These are phyloP conservation scores for Bipolaris sorokiniana DNA, from an alignment of 2,329 filamentous ascomycete species.

Conservation along the genomic window DNA sequence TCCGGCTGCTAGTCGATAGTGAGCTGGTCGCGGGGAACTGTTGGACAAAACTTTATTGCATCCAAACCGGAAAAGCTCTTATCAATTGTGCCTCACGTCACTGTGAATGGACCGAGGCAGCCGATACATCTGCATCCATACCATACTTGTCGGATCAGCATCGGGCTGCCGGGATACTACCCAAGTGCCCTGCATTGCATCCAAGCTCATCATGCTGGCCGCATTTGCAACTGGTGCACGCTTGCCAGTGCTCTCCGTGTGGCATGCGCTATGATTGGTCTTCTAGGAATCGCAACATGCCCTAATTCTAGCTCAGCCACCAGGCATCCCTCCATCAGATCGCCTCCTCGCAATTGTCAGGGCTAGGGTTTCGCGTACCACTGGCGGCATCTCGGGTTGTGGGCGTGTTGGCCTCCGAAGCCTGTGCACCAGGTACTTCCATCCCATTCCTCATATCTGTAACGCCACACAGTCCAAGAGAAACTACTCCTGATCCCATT, in stretches of 20 bases:
- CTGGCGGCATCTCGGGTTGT: conserved; percentile 1
- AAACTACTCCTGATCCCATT: background rate
- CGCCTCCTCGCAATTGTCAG: background rate
- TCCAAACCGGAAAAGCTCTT: background rate
- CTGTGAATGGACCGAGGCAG: background rate
- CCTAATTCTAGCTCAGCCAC: conserved; percentile 8
- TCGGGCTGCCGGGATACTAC: background rate
- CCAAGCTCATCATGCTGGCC: background rate
- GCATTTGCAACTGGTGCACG: too few relatives aligned
- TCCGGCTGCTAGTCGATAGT: background rate
- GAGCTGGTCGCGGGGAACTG: background rate
- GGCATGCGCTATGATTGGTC: background rate
- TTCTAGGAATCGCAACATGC: background rate
- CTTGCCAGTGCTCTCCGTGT: background rate
- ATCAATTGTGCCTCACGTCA: background rate
- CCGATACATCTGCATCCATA: background rate
- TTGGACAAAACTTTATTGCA: background rate
- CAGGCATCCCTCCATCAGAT: conserved; percentile 4
- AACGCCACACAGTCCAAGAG: background rate
- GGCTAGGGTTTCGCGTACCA: conserved; percentile 11
- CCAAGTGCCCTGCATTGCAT: background rate
- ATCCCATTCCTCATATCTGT: conserved; percentile 1
- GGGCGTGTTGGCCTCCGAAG: background rate
- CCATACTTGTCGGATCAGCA: background rate
- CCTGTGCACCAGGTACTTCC: conserved; percentile 1